Base-by-base conservation (phyloP, 805 yeast species). In the Wickerhamomyces strasburgensis region DNA sequence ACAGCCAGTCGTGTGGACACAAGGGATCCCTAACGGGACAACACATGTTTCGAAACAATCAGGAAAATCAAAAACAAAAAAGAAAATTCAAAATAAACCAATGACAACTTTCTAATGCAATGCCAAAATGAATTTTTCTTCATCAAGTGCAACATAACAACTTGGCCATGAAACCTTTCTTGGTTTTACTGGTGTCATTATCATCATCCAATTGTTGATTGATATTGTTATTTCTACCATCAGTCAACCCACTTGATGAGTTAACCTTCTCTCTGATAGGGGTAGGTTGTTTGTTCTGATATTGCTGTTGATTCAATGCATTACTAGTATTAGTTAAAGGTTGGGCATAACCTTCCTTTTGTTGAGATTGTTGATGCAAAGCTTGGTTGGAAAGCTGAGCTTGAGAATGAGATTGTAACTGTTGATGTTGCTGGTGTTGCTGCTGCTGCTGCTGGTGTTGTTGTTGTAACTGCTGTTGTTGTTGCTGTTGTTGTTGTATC, bases 191-290 rank as follows among this genome's bases (percentile, higher is more conserved):
- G 13, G 49, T 42, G 5, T 40, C 53, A 29, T 44, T 42, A 23
- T 46, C 49, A 30, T 40, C 38, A 15, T 24, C 35, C n/a, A 35
- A 29, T 19, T 40, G 42, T 33, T 46, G 39, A 30, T 46, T 41
- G 26, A 43, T 37, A 26, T 37, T 37, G 31, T 47, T 39, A 14
- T 42, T 38, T 46, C 52, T 46, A 19, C 32, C 34, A 31, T 49
- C 50, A 11, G 42, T 39, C 28, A 42, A 38, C 3, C 54, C 50
- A 25, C 42, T 47, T 8, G 47, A 37, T 3, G 56, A 46, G 27
- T 42, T 31, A 9, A 54, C 46, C 33, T 54, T 52, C 31, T 53
- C 58, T 41, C 59, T 53, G 17, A 54, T 44, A 33, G 59, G 59
- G 9, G 57, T 43, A 13, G 59, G 58, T 35, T 49, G 57, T 34